Percentiles rank a stretch among this genome's conserved stretches.
Evolutionary conservation across 345 rosid species (phyloP).

Genomic region (Leavenworthia alabamica): DNA sequence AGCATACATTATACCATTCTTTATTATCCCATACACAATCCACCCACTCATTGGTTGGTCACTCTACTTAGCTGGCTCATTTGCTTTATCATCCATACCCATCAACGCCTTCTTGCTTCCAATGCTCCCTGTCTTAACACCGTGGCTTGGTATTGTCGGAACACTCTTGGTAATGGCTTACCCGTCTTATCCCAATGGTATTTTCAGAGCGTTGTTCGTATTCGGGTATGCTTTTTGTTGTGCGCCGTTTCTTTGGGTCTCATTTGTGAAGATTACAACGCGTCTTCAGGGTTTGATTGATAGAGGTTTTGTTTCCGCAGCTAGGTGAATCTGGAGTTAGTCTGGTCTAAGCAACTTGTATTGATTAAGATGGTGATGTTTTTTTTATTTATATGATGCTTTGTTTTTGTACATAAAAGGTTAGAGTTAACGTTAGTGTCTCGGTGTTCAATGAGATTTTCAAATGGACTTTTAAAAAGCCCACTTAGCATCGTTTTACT

Average conservation of each 20-base stretch:
- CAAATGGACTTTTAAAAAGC: neutral
- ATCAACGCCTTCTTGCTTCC: conserved; percentile 69
- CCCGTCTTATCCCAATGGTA: conserved; percentile 67
- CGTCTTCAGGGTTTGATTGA: conserved; percentile 63
- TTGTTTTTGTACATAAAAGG: conserved; percentile 12
- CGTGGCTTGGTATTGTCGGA: conserved; percentile 60
- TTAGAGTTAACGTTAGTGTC: neutral
- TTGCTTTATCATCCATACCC: conserved; percentile 55
- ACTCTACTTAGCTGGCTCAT: conserved; percentile 62
- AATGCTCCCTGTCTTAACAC: conserved; percentile 43
- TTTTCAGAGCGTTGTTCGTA: conserved; percentile 60
- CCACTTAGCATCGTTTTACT: neutral
- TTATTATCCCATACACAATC: conserved; percentile 69
- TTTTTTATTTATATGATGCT: neutral
- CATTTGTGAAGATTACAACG: conserved; percentile 47
- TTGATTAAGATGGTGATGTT: conserved; percentile 3
- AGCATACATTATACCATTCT: conserved; percentile 69
- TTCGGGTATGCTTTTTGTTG: conserved; percentile 68
- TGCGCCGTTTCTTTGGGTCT: conserved; percentile 64
- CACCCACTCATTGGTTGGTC: conserved; percentile 83
- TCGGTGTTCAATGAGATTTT: neutral
- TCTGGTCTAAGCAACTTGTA: conserved; percentile 46
- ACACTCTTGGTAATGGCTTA: conserved; percentile 74
- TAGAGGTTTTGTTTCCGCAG: conserved; percentile 62
- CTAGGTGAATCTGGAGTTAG: conserved; percentile 40